These are phyloP conservation scores for Apocynum venetum DNA, from an alignment of 257 asterid species.

Conservation along the genomic window DNA sequence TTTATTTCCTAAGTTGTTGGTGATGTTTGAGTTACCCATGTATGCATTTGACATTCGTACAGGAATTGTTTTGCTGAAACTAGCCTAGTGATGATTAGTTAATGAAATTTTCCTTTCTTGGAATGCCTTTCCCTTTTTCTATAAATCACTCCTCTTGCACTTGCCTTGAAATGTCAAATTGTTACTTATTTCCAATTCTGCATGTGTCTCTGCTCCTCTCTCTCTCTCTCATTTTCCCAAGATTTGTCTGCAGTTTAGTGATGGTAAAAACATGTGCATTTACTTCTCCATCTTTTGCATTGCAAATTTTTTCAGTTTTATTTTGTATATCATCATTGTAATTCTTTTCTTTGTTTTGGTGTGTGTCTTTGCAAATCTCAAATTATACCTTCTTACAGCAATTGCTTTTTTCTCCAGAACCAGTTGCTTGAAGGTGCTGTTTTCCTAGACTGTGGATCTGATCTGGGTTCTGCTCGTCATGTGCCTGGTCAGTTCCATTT, in stretches of 20 bases:
- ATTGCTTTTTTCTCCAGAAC: conserved; percentile 37
- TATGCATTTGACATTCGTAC: background rate
- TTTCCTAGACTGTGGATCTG: conserved; percentile 90
- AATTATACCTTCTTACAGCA: conserved; percentile 12
- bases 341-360: background rate
- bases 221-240: background rate
- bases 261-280: background rate
- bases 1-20: background rate
- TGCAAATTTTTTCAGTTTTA: background rate
- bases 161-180: background rate
- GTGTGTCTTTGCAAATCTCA: background rate
- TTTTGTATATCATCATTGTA: background rate
- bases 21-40: background rate
- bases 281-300: conserved; percentile 7
- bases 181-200: background rate
- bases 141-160: background rate
- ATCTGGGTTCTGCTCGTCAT: conserved; percentile 82
- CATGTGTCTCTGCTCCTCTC: no score
- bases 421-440: conserved; percentile 72
- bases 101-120: no score
- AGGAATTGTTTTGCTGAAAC: background rate
- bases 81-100: background rate
- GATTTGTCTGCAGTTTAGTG: background rate
- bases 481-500: conserved; percentile 73
- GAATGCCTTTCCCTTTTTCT: background rate